Percentiles rank a stretch among this genome's conserved stretches.
phyloP scores from a whole-genome alignment of 371 early-diverging fungal species.

The Mortierella sp. region DNA sequence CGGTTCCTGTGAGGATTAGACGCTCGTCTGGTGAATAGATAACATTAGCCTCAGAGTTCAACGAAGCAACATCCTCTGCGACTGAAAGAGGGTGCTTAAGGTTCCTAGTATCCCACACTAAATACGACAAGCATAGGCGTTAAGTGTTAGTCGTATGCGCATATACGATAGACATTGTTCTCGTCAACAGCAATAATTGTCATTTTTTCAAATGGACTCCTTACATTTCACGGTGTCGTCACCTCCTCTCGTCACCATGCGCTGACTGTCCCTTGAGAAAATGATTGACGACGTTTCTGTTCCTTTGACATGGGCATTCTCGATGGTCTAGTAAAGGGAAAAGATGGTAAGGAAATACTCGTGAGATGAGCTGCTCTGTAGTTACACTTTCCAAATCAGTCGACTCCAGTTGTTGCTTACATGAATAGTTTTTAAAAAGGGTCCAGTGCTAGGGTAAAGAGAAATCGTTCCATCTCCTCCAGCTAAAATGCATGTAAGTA shows the following conservation, averaged over 20 bases:
- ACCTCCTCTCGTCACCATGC: conserved; percentile 83
- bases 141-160: neutral
- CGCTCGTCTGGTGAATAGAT: conserved; percentile 91
- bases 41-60: conserved; percentile 89
- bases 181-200: neutral
- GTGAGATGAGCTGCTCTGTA: neutral
- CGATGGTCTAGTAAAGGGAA: conserved; percentile 60
- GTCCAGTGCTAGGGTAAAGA: conserved; percentile 44
- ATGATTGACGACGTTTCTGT: conserved; percentile 79
- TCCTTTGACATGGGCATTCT: conserved; percentile 80
- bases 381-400: neutral
- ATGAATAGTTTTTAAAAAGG: conserved; percentile 38
- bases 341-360: neutral
- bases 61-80: conserved; percentile 71
- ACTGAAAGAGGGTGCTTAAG: conserved; percentile 74
- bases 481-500: conserved; percentile 12
- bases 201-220: neutral
- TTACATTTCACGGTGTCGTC: conserved; percentile 90
- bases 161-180: neutral
- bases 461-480: conserved; percentile 46
- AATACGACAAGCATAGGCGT: neutral
- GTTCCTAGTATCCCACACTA: conserved; percentile 93
- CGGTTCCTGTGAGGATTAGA: conserved; percentile 75
- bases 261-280: conserved; percentile 76
- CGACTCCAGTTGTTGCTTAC: conserved; percentile 54